Conservation (phyloP, 164 flowering plant species). For the Pachysandra terminalis region DNA sequence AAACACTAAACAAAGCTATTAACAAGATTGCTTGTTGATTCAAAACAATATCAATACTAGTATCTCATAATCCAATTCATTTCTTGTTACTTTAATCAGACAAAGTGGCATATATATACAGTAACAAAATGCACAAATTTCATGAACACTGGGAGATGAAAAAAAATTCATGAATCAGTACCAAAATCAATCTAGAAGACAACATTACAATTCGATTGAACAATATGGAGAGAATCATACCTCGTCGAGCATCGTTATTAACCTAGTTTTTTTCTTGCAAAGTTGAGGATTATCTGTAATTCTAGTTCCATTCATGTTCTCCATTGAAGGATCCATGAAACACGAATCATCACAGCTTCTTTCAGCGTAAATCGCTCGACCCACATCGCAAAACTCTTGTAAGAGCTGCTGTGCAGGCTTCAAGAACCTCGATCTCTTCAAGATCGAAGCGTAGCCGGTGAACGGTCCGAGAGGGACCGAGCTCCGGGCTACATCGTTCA, state of each 20-base stretch:
- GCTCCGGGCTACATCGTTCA: slow-evolving; percentile 27
- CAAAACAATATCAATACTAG: not conserved
- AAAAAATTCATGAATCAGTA: not conserved
- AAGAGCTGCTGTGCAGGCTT: slow-evolving; percentile 80
- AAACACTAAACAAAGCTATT: too few relatives aligned
- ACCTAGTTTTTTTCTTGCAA: slow-evolving; percentile 49
- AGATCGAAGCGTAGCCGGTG: slow-evolving; percentile 76
- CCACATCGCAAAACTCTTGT: slow-evolving; percentile 64
- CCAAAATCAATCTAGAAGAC: not conserved
- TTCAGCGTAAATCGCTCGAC: slow-evolving; percentile 29
- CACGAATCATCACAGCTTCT: slow-evolving; percentile 23
- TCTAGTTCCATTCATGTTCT: slow-evolving; percentile 15
- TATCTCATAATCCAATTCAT: not conserved
- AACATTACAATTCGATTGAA: not conserved
- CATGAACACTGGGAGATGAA: not conserved
- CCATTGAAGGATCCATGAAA: slow-evolving; percentile 31
- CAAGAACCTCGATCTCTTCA: slow-evolving; percentile 74
- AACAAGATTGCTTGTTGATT: not conserved
- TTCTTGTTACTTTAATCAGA: not conserved
- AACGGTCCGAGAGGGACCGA: slow-evolving; percentile 71
- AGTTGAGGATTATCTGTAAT: slow-evolving; percentile 16
- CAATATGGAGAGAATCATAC: slow-evolving; percentile 22
- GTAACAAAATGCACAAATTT: not conserved
- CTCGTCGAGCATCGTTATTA: slow-evolving; percentile 77
- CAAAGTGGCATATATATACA: not conserved